Evolutionary conservation across 2,329 filamentous ascomycete genomes (phyloP), one percentile per base, ranked within the genome.

Genomic region (Fusarium graminum): DNA sequence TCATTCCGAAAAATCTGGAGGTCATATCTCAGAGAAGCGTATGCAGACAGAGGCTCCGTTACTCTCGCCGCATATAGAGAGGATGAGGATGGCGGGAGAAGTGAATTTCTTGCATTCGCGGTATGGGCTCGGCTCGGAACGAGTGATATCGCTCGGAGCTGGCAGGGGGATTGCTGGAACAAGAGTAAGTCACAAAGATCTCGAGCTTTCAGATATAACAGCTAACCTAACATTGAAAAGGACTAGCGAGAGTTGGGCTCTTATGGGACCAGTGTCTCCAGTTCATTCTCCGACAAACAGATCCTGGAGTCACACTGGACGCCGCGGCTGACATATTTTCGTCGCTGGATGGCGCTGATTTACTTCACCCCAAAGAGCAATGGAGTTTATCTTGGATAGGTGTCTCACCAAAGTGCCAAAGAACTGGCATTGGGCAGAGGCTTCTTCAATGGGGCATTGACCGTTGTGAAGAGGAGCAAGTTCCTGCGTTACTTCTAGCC

Each of bases 111-210:
- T 11, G 63, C 49, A 6, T 66, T 65, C 49, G 62, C 62, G 3
- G 19, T 65, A 1, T 65, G 56, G 63, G 16, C 19, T n/a, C 63
- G 63, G 9, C 41, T 40, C 4, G 63, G 63, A 22, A 57, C 58
- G 16, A 66, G 62, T 29, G 58, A 66, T 17, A 10, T 62, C 6
- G 62, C 63, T 17, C 38, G 9, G 6, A 58, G 62, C 17, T 65
- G 63, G 62, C 63, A 65, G n/a, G 62, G 62, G n/a, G 63, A 65
- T n/a, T 63, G 28, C 16, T 56, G 58, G 29, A 46, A 66, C 6
- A 65, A 66, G 25, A 54, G 63, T 52, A 16, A 32, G 56, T 29
- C 4, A 3, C 5, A 8, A 6, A 11, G 10, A 26, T 1, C 3
- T 1, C 3, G 2, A 11, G 7, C 17, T 10, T 8, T 11, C 3